These are phyloP conservation scores for Astrocystis sublimbata DNA, from an alignment of 495 filamentous ascomycete species.

Conservation along the genomic window DNA sequence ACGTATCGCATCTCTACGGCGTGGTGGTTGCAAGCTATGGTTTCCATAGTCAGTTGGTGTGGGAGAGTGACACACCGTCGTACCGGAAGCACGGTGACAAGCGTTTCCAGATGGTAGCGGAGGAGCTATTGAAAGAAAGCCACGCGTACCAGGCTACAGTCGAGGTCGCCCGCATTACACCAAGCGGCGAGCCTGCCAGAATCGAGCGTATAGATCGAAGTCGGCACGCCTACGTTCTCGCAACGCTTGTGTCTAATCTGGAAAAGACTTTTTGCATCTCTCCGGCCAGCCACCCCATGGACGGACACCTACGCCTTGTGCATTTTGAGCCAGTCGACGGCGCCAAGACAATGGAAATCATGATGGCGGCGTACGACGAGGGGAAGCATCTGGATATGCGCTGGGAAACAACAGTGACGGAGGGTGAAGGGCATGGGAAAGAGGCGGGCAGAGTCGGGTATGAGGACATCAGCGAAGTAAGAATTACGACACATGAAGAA, in stretches of 20 bases:
- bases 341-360: constrained; percentile 67
- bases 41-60: constrained; percentile 83
- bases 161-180: constrained; percentile 19
- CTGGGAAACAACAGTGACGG: constrained; percentile 38
- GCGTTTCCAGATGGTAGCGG: constrained; percentile 81
- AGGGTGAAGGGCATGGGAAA: constrained; percentile 29
- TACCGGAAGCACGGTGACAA: constrained; percentile 72
- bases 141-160: constrained; percentile 72
- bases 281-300: constrained; percentile 64
- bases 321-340: constrained; percentile 67
- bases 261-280: constrained; percentile 80
- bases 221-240: constrained; percentile 65
- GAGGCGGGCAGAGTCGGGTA: constrained; percentile 57
- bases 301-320: constrained; percentile 68
- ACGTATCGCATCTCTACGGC: constrained; percentile 56
- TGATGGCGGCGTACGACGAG: constrained; percentile 71
- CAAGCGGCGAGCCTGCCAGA: constrained; percentile 22
- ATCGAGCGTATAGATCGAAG: constrained; percentile 24
- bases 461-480: constrained; percentile 60
- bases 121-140: constrained; percentile 63
- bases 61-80: constrained; percentile 77
- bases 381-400: constrained; percentile 63
- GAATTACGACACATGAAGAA: constrained; percentile 63
- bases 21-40: constrained; percentile 86
- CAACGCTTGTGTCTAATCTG: constrained; percentile 73